A percentile compares a stretch with the other conserved stretches of the same genome.
These are phyloP conservation scores for Arxiozyma slooffiae DNA, from an alignment of 1,139 yeast species.

Conservation along the genomic window DNA sequence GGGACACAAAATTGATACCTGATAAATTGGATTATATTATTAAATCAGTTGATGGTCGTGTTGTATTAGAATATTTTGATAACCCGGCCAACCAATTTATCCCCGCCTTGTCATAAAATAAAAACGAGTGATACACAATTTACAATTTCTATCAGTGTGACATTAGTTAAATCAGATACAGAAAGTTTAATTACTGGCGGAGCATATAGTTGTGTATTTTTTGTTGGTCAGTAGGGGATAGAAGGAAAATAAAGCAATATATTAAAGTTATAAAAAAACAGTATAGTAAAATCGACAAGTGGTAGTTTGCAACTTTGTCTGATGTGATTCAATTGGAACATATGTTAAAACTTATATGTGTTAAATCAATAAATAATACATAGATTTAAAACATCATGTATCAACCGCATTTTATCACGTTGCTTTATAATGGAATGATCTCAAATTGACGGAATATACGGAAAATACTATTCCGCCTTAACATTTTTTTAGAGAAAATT, in stretches of 20 bases:
- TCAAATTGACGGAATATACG: background rate
- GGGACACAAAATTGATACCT: slow-evolving; percentile 52
- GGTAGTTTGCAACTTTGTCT: slow-evolving; percentile 49
- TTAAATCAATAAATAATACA: background rate
- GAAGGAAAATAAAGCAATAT: slow-evolving; percentile 48
- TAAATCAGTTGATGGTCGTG: slow-evolving; percentile 81
- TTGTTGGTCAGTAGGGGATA: slow-evolving; percentile 55
- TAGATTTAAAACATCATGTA: no score
- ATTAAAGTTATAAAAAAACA: slow-evolving; percentile 39
- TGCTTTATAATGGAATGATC: background rate
- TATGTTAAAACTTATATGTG: slow-evolving; percentile 17
- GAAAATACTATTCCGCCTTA: background rate
- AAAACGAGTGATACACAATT: slow-evolving; percentile 41
- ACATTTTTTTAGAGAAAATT: background rate
- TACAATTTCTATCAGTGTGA: slow-evolving; percentile 69
- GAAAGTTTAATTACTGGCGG: slow-evolving; percentile 64
- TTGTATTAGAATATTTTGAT: slow-evolving; percentile 66
- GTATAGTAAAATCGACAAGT: slow-evolving; percentile 43
- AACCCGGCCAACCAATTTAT: slow-evolving; percentile 56
- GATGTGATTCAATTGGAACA: slow-evolving; percentile 48
- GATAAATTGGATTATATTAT: slow-evolving; percentile 58
- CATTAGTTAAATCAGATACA: slow-evolving; percentile 43
- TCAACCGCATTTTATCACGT: background rate
- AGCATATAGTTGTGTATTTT: slow-evolving; percentile 67
- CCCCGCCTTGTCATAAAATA: slow-evolving; percentile 70